phyloP scores from a whole-genome alignment of 768 basidiomycete genomes.

The Megacollybia marginata region DNA sequence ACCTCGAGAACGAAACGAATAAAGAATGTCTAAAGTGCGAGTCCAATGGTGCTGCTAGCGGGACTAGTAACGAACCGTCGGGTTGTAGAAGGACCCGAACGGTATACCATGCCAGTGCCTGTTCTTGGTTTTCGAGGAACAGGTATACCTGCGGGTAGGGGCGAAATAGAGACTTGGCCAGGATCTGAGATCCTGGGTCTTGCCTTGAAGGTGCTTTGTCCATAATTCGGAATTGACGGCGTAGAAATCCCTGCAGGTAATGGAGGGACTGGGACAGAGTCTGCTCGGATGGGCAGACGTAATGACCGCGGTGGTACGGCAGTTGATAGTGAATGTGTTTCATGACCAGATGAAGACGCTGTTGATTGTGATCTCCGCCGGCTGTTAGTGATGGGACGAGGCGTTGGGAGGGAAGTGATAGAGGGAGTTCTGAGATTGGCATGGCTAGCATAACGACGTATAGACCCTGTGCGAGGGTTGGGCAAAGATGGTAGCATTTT shows the following conservation, averaged over 20 bases:
- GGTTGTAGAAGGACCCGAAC: conserved; percentile 22
- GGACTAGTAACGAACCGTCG: no score
- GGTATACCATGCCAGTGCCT: conserved; percentile 66
- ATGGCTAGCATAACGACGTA: conserved; percentile 1
- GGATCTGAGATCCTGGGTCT: conserved; percentile 1
- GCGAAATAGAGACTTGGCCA: background rate
- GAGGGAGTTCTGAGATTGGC: background rate
- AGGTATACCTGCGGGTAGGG: conserved; percentile 2
- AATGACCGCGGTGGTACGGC: background rate
- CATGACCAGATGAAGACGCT: background rate
- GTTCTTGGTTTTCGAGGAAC: conserved; percentile 47
- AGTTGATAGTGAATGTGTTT: background rate
- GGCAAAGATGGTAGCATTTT: conserved; percentile 25
- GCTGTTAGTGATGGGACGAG: background rate
- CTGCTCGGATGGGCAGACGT: background rate
- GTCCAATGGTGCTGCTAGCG: no score
- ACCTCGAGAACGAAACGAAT: background rate
- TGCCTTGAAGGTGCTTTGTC: background rate
- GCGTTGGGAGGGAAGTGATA: background rate
- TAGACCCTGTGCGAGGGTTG: conserved; percentile 10
- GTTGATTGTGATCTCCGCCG: background rate
- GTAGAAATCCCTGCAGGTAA: conserved; percentile 2
- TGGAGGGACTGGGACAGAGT: background rate
- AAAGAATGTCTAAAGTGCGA: background rate
- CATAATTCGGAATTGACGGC: no score